These are phyloP conservation scores for Camelina laxa DNA, from an alignment of 345 rosid species.

Conservation along the genomic window DNA sequence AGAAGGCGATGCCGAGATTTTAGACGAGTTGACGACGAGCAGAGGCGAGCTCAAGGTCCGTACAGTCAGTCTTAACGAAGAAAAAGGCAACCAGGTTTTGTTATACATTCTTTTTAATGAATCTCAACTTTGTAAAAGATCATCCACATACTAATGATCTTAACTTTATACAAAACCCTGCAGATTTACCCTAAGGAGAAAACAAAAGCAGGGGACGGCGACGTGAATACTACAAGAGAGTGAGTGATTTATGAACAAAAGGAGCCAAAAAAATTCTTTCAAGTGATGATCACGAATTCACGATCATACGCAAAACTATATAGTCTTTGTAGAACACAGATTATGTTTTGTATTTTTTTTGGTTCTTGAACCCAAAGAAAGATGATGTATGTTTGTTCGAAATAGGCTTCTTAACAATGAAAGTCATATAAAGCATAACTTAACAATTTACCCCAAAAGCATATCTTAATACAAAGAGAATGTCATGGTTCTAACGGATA, in stretches of 20 bases:
- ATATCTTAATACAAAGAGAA: neutral
- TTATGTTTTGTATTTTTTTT: neutral
- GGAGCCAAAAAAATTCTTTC: conserved; percentile 5
- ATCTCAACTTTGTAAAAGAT: neutral
- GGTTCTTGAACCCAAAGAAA: neutral
- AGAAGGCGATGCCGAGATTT: conserved; percentile 53
- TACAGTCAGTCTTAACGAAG: conserved; percentile 48
- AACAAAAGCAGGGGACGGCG: conserved; percentile 16
- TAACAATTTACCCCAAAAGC: too few species aligned
- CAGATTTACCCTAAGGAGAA: conserved; percentile 38
- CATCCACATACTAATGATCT: neutral
- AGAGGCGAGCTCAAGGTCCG: conserved; percentile 81
- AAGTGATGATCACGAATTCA: conserved; percentile 3
- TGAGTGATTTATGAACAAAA: neutral
- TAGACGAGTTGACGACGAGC: conserved; percentile 77
- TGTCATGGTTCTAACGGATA: neutral
- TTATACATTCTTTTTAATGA: neutral
- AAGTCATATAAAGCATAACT: neutral
- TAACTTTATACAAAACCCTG: neutral
- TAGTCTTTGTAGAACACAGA: conserved; percentile 19
- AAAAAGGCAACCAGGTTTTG: conserved; percentile 40
- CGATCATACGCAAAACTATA: conserved; percentile 6
- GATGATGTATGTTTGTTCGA: conserved; percentile 6
- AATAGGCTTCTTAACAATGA: conserved; percentile 8
- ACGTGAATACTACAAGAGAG: conserved; percentile 14